Evolutionary conservation across 495 filamentous ascomycete species (phyloP), one percentile per base, ranked within the genome.

Genomic region (Penicillium pancosmium): DNA sequence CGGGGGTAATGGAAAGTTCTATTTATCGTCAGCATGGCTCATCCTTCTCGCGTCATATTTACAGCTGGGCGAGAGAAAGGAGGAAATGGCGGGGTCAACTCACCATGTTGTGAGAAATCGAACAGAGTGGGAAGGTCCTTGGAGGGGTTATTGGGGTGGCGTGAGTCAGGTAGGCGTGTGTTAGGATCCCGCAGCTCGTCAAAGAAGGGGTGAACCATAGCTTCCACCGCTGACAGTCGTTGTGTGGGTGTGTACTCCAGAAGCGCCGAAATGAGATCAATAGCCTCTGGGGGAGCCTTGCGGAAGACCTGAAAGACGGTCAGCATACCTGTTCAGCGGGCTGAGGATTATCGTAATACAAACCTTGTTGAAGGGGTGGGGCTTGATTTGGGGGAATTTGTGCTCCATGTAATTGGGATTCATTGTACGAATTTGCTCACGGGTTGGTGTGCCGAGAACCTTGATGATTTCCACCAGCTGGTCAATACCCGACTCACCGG

Each of bases 391-490:
- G 43, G 94, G 95, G 71, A 99, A 99, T 77, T 98, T 98, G 77
- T 99, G 94, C 76, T 98, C 94, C 94, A 99, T 99, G 75, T 99
- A 98, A 75, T 99, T 99, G 52, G 94, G 95, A 72, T 99, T 99
- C 95, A 99, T 99, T 49, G 94, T 99, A 54, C 94, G 91, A 68
- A 99, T 99, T 67, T 99, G 94, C 66, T 99, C 94, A 19, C 94
- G 83, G n/a, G 94, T 97, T 13, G 95, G 94, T 15, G 94, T 99
- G 21, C 94, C 94, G 55, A 99, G 82, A 54, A 99, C 94, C 79
- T 98, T 99, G 84, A 99, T 99, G 69, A 99, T 98, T 75, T 99
- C 94, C 21, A 99, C 94, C 35, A 98, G 83, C 71, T 99, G 94
- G 73, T 98, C 94, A 73, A 98, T 98, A 56, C 94, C 94, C 16